Percentiles rank a stretch among this genome's conserved stretches.
phyloP scores from a whole-genome alignment of 2,329 filamentous ascomycete species.

The Trichoderma sp. region DNA sequence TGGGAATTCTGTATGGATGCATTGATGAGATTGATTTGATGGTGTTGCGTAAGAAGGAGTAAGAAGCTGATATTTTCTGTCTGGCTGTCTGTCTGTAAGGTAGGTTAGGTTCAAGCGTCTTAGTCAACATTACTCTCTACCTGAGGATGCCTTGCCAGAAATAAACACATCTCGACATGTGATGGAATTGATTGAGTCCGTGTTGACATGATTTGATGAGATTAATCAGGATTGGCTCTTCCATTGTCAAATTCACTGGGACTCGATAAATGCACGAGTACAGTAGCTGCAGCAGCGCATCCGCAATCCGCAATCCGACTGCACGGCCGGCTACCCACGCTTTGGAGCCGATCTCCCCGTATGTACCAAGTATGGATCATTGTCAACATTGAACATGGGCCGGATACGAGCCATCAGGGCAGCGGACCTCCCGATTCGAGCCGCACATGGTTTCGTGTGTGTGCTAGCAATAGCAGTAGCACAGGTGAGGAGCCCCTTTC shows the following conservation, averaged over 20 bases:
- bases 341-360: constrained; percentile 19
- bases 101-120: not conserved
- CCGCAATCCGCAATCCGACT: constrained; percentile 4
- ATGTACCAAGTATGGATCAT: not conserved
- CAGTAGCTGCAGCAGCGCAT: constrained; percentile 13
- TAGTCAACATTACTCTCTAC: not conserved
- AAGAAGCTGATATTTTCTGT: not conserved
- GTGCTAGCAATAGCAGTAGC: not conserved
- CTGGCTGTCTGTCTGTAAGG: not conserved
- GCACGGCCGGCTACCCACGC: constrained; percentile 12
- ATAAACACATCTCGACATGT: not conserved
- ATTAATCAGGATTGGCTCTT: not conserved
- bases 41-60: not conserved
- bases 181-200: not conserved
- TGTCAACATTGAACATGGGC: not conserved
- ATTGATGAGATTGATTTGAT: not conserved
- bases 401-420: constrained; percentile 17
- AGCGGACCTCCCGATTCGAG: constrained; percentile 14
- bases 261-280: not conserved
- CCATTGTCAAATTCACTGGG: no score
- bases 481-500: constrained; percentile 1
- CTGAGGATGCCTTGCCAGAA: not conserved
- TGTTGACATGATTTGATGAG: no score
- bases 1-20: not conserved
- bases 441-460: constrained; percentile 6